phyloP scores from a whole-genome alignment of 305 asterid genomes.

The Ruellia speciosa region DNA sequence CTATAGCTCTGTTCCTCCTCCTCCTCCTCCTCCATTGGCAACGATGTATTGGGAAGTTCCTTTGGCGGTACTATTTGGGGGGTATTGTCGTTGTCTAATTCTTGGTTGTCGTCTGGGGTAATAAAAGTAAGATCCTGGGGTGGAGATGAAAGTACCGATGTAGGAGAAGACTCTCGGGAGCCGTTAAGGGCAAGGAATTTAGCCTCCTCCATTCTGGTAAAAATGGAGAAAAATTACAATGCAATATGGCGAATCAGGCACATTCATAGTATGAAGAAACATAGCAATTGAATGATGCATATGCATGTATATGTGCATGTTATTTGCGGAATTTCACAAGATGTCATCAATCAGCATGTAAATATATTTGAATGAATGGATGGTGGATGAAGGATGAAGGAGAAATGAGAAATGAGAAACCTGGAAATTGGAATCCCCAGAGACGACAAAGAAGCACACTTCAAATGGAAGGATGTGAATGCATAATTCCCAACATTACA shows the following conservation, averaged over 20 bases:
- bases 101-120: conserved; percentile 13
- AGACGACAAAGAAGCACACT: not conserved
- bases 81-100: conserved; percentile 8
- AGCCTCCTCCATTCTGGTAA: conserved; percentile 42
- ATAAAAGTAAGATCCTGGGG: conserved; percentile 19
- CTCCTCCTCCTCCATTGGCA: conserved; percentile 21
- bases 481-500: not conserved
- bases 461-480: not conserved
- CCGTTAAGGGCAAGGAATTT: conserved; percentile 31
- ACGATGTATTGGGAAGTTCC: not conserved
- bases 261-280: no score
- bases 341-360: no score
- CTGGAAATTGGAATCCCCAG: not conserved
- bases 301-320: no score
- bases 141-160: conserved; percentile 23
- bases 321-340: no score
- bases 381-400: not conserved
- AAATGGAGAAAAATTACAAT: not conserved
- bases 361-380: no score
- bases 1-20: no score
- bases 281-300: no score
- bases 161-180: conserved; percentile 26
- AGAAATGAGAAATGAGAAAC: not conserved
- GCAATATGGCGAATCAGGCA: no score
- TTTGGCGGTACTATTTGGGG: conserved; percentile 13